Base-by-base conservation (phyloP, 441 rosid genomes). In the Corymbia citriodora region DNA sequence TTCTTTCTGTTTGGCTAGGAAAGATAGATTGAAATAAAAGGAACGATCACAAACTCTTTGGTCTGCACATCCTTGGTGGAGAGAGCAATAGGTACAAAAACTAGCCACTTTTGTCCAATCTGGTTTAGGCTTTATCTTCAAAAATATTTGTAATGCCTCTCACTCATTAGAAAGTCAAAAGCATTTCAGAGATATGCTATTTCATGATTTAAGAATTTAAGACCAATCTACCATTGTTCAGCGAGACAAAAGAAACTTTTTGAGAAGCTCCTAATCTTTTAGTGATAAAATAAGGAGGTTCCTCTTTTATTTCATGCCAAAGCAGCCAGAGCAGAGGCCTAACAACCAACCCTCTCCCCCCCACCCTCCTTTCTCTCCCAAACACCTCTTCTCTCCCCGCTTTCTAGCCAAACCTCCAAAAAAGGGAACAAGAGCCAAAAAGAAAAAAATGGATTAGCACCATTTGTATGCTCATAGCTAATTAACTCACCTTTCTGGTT, bases 401-500 rank as follows among this genome's bases (percentile, higher is more conserved):
- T 70, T 19, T 70, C 45, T 59, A 59, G 11, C 33, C 79, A 65
- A 65, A 65, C 49, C 85, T 74, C 15, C n/a, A 74, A 16, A 27
- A 83, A 74, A 90, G n/a, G 74, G 89, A 31, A 36, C 17, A 49
- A 82, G 40, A 63, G 12, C 29, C 52, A 12, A 89, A 81, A 27
- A 23, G 33, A 16, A 45, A 33, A 52, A 31, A 55, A 33, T 4
- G 53, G 83, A 72, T 36, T 57, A 50, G 49, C 11, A 86, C 89
- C 88, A 88, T 87, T 74, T 40, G 68, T 9, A 87, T 27, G 87
- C 54, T 48, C 87, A 52, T 31, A 81, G 86, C n/a, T 81, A 8
- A 48, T 48, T 48, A 81, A 81, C 53, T 81, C 86, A 98, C 99
- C 99, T 96, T 97, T 98, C 92, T 98, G 99, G 93, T 91, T 97